Evolutionary conservation across 345 rosid genomes (phyloP).

Genomic region (Eucalyptus guilfoylei): DNA sequence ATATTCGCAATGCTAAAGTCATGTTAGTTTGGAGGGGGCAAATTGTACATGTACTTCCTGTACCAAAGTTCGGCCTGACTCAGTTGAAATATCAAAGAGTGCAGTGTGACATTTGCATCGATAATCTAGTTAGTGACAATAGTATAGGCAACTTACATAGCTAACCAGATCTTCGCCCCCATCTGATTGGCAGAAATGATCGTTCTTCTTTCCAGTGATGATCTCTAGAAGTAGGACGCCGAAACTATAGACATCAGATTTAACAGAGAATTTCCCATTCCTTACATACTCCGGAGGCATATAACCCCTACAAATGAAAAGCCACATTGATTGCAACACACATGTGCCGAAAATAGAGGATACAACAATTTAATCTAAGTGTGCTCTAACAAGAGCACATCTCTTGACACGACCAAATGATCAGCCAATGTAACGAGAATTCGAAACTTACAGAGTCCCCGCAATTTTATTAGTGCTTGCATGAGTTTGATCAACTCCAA

Average conservation of each 20-base stretch:
- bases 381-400: background rate
- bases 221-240: constrained; percentile 5
- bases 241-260: constrained; percentile 7
- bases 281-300: background rate
- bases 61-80: background rate
- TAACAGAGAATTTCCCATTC: background rate
- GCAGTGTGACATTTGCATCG: background rate
- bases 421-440: background rate
- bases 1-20: background rate
- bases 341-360: background rate
- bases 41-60: background rate
- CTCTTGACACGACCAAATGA: background rate
- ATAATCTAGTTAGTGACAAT: background rate
- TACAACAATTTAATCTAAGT: background rate
- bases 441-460: background rate
- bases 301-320: background rate
- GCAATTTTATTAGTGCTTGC: background rate
- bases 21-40: background rate
- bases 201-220: background rate
- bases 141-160: background rate
- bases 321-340: background rate
- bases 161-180: background rate
- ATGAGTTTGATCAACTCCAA: background rate
- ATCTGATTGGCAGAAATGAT: background rate
- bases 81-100: background rate